These are phyloP conservation scores for Coniferiporia sulphurascens DNA, from an alignment of 1,284 basidiomycete genomes.

Conservation along the genomic window DNA sequence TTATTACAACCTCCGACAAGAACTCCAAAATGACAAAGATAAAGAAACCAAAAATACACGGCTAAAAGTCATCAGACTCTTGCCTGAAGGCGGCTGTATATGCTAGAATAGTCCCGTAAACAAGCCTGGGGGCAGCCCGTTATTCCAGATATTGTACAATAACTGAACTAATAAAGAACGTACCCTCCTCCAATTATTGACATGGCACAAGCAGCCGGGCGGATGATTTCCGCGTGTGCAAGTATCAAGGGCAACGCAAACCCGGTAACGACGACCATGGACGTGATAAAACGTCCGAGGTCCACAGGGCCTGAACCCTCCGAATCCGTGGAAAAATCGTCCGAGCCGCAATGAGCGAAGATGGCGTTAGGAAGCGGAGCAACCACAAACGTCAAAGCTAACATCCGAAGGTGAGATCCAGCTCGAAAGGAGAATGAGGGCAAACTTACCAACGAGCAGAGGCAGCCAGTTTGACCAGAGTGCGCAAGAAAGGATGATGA, in stretches of 20 bases:
- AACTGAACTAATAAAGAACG: slow-evolving; percentile 25
- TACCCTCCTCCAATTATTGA: slow-evolving; percentile 89
- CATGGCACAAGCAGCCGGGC: slow-evolving; percentile 85
- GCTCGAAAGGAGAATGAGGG: background rate
- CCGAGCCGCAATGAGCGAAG: slow-evolving; percentile 77
- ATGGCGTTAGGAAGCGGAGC: slow-evolving; percentile 95
- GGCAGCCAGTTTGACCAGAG: slow-evolving; percentile 97
- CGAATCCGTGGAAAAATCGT: slow-evolving; percentile 75
- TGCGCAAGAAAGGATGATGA: slow-evolving; percentile 97
- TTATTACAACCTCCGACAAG: background rate
- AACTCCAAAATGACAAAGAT: background rate
- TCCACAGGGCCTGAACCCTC: slow-evolving; percentile 63
- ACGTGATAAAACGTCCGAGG: slow-evolving; percentile 90
- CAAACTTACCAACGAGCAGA: slow-evolving; percentile 85
- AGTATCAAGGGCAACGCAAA: slow-evolving; percentile 91
- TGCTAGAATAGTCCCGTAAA: slow-evolving; percentile 90
- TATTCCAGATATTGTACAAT: background rate
- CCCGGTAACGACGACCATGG: slow-evolving; percentile 86
- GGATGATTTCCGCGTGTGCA: slow-evolving; percentile 88
- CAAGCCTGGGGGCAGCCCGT: slow-evolving; percentile 48
- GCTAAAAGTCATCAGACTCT: slow-evolving; percentile 32
- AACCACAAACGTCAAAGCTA: slow-evolving; percentile 91
- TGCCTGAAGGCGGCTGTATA: slow-evolving; percentile 83
- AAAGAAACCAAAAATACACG: background rate
- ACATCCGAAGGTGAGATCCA: background rate